Evolutionary conservation across 495 filamentous ascomycete genomes (phyloP).

Genomic region (Neurospora terricola): DNA sequence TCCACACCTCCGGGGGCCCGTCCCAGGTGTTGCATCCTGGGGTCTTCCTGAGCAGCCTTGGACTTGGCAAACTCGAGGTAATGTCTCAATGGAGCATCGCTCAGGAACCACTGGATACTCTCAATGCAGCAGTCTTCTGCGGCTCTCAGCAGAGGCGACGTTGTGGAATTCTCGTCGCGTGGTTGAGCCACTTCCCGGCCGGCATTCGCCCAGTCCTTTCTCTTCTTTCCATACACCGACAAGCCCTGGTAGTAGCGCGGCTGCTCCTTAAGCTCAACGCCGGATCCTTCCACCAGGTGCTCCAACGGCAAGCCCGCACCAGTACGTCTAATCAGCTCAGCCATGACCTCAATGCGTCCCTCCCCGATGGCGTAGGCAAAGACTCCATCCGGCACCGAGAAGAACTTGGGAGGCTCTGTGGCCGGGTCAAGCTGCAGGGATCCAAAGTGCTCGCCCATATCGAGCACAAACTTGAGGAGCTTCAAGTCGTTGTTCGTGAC

Average conservation of each 20-base stretch:
- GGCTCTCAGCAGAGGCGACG: conserved; percentile 49
- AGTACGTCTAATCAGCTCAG: conserved; percentile 32
- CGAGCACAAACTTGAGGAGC: conserved; percentile 28
- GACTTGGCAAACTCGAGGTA: conserved; percentile 55
- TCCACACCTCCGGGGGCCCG: conserved; percentile 48
- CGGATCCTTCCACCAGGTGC: conserved; percentile 48
- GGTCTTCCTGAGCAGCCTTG: conserved; percentile 41
- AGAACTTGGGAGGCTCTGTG: conserved; percentile 21
- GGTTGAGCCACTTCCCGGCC: conserved; percentile 29
- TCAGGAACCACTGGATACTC: conserved; percentile 59
- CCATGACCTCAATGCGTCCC: conserved; percentile 31
- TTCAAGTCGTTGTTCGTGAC: conserved; percentile 24
- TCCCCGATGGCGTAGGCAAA: conserved; percentile 22
- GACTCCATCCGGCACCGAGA: conserved; percentile 17
- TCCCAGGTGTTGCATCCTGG: conserved; percentile 44
- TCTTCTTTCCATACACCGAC: conserved; percentile 62
- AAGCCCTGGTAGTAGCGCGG: conserved; percentile 62
- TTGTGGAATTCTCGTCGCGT: conserved; percentile 9
- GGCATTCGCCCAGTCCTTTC: conserved; percentile 46
- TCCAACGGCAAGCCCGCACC: conserved; percentile 57
- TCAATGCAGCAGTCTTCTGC: conserved; percentile 47
- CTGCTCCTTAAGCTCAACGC: conserved; percentile 47
- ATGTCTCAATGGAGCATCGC: conserved; percentile 48
- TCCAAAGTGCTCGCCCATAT: conserved; percentile 19
- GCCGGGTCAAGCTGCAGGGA: conserved; percentile 14